Percentiles rank a stretch among this genome's conserved stretches.
Evolutionary conservation across 345 rosid genomes (phyloP).

Genomic region (Jatropha curcas): DNA sequence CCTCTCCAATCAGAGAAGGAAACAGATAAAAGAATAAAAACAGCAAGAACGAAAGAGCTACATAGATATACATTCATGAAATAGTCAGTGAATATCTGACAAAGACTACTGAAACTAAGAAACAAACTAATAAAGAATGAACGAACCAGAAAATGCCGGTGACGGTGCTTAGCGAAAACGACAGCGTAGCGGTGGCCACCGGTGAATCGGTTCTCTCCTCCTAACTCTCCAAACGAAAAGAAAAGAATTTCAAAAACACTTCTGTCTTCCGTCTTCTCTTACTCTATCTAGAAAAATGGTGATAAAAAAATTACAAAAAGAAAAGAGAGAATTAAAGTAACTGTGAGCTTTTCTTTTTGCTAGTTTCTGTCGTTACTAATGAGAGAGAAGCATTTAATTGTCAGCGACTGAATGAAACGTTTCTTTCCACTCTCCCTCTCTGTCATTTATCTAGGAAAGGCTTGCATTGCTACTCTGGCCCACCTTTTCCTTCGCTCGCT

Average conservation of each 20-base stretch:
- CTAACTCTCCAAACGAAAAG: background rate
- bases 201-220: background rate
- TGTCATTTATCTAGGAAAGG: constrained; percentile 7
- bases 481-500: background rate
- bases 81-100: background rate
- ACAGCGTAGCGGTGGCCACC: background rate
- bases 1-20: background rate
- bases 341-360: constrained; percentile 19
- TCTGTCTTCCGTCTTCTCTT: background rate
- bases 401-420: constrained; percentile 13
- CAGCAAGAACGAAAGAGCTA: background rate
- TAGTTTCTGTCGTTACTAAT: background rate
- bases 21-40: background rate
- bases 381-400: constrained; percentile 10
- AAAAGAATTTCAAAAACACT: background rate
- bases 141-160: background rate
- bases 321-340: background rate
- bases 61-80: background rate
- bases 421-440: background rate
- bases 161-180: background rate
- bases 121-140: background rate
- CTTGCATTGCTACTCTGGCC: background rate
- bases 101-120: background rate
- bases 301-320: background rate
- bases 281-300: background rate